phyloP scores from a whole-genome alignment of 2,329 filamentous ascomycete genomes.

The Penicillium sp. region DNA sequence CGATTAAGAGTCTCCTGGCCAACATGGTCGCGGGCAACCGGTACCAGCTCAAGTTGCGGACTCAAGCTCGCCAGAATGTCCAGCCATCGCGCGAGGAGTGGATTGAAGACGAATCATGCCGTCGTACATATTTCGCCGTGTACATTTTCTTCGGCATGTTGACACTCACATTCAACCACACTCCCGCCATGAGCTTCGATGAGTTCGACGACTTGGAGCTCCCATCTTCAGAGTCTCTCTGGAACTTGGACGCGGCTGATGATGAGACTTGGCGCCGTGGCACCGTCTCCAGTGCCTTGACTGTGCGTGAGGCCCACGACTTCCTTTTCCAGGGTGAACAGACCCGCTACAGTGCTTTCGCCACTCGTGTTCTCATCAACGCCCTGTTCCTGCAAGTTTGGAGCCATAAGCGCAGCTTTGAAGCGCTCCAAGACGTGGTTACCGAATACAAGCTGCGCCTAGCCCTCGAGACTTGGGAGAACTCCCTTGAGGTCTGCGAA shows the following conservation, averaged over 20 bases:
- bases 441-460: slow-evolving; percentile 97
- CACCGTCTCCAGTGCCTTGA: slow-evolving; percentile 68
- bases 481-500: slow-evolving; percentile 89
- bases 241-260: slow-evolving; percentile 80
- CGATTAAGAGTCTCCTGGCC: slow-evolving; percentile 94
- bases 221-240: slow-evolving; percentile 88
- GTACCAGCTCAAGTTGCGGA: slow-evolving; percentile 91
- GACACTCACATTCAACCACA: slow-evolving; percentile 96
- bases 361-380: slow-evolving; percentile 97
- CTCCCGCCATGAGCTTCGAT: slow-evolving; percentile 95
- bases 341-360: slow-evolving; percentile 91
- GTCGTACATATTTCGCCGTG: slow-evolving; percentile 95
- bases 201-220: slow-evolving; percentile 93
- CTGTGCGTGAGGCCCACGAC: slow-evolving; percentile 91
- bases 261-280: slow-evolving; percentile 82
- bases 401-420: slow-evolving; percentile 98
- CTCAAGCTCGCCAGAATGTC: slow-evolving; percentile 76
- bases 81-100: slow-evolving; percentile 81
- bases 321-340: slow-evolving; percentile 92
- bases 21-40: slow-evolving; percentile 99
- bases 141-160: slow-evolving; percentile 98
- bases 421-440: slow-evolving; percentile 93
- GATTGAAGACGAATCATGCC: slow-evolving; percentile 95
- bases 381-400: slow-evolving; percentile 96
- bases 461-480: slow-evolving; percentile 98